Conservation (phyloP, 148 eudicot species). For the Rhododendron ovatum region DNA sequence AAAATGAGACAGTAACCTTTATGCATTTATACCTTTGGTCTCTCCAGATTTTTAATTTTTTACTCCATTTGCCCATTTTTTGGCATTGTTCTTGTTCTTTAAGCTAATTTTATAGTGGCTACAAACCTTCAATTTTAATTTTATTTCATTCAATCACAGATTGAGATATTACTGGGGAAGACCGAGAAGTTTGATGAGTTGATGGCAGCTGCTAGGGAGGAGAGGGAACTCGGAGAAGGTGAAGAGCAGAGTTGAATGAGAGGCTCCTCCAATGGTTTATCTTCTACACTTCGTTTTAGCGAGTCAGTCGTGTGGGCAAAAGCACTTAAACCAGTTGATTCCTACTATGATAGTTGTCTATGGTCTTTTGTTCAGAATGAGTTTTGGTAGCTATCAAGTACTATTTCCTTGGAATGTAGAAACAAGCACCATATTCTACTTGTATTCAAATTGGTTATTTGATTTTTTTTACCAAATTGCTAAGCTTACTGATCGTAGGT, state of each 20-base stretch:
- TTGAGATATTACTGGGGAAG: constrained; percentile 74
- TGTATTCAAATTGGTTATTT: constrained; percentile 1
- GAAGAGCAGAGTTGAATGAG: constrained; percentile 38
- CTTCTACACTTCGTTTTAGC: background rate
- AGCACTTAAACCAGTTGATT: background rate
- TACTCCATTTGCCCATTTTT: background rate
- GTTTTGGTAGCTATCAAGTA: constrained; percentile 1
- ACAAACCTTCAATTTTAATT: background rate
- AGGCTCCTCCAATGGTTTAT: background rate
- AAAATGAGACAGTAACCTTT: background rate
- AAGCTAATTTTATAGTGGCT: background rate
- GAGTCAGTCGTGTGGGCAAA: background rate
- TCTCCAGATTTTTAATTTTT: background rate
- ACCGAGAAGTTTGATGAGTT: constrained; percentile 81
- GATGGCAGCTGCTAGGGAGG: constrained; percentile 68
- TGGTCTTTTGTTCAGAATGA: background rate
- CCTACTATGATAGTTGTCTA: background rate
- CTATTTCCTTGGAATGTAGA: background rate
- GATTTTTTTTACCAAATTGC: background rate
- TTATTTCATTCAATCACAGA: constrained; percentile 24
- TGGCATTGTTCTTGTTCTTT: background rate
- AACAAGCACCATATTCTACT: background rate
- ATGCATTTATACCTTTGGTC: background rate
- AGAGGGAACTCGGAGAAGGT: constrained; percentile 23
- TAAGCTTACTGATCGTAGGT: background rate